Evolutionary conservation across 1,139 yeast species (phyloP).

Genomic region (Saccharomyces hybrid): DNA sequence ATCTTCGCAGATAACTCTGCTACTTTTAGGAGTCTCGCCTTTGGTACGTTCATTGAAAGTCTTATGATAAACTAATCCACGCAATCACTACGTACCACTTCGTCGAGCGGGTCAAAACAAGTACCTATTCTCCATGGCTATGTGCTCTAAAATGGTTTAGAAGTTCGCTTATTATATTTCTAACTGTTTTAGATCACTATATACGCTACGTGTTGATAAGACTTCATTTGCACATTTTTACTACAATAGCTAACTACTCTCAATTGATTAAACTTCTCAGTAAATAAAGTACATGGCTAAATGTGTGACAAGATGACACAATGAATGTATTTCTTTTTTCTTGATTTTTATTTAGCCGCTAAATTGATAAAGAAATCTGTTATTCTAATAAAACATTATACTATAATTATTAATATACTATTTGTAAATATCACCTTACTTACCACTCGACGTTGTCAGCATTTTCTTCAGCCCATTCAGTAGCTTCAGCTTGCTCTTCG

Average conservation of each 20-base stretch:
- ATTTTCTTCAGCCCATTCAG: conserved; percentile 72
- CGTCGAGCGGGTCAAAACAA: background rate
- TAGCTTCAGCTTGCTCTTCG: conserved; percentile 59
- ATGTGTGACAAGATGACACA: background rate
- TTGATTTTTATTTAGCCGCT: background rate
- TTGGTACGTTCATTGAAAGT: conserved; percentile 19
- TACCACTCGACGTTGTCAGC: conserved; percentile 39
- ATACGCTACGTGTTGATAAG: background rate
- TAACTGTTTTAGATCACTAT: background rate
- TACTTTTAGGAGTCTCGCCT: conserved; percentile 46
- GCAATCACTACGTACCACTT: background rate
- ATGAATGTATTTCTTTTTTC: background rate
- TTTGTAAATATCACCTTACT: conserved; percentile 13
- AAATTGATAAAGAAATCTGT: background rate
- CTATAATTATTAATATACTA: conserved; percentile 21
- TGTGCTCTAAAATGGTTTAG: background rate
- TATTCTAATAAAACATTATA: conserved; percentile 13
- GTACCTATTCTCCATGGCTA: background rate
- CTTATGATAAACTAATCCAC: background rate
- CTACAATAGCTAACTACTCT: background rate
- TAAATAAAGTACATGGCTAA: background rate
- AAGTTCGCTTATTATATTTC: background rate
- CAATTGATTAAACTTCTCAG: background rate
- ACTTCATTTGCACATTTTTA: background rate
- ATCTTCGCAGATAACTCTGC: conserved; percentile 52